These are phyloP conservation scores for Beauveria australis DNA, from an alignment of 2,329 filamentous ascomycete genomes.

Conservation along the genomic window DNA sequence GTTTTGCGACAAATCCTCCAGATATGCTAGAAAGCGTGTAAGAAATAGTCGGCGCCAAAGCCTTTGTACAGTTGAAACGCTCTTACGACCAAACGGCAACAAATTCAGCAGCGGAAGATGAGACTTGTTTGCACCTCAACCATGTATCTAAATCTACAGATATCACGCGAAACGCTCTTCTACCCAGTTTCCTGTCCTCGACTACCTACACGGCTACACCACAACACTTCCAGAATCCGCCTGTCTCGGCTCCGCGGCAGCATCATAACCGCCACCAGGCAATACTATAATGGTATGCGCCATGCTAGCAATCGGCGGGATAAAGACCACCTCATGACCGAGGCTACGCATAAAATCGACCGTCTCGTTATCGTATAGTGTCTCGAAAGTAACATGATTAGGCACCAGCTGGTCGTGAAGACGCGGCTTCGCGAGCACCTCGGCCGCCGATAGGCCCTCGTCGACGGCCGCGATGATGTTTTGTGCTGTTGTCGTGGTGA, in stretches of 20 bases:
- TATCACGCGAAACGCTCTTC: neutral
- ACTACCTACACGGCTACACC: constrained; percentile 24
- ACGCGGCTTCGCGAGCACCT: constrained; percentile 60
- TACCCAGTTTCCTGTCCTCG: neutral
- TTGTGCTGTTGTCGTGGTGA: constrained; percentile 75
- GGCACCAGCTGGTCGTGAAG: constrained; percentile 79
- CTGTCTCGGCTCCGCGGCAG: constrained; percentile 76
- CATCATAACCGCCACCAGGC: constrained; percentile 62
- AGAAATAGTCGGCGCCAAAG: too few species aligned
- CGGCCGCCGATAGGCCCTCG: constrained; percentile 46
- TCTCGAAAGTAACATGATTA: constrained; percentile 61
- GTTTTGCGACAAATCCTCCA: too few species aligned
- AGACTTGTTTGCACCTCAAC: too few species aligned
- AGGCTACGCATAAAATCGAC: constrained; percentile 56
- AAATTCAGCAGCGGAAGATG: too few species aligned
- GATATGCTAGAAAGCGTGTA: too few species aligned
- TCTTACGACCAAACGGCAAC: too few species aligned
- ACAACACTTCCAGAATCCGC: constrained; percentile 59
- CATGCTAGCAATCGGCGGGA: constrained; percentile 55
- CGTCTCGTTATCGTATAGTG: constrained; percentile 59
- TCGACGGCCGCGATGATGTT: constrained; percentile 69
- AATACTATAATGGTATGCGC: constrained; percentile 64
- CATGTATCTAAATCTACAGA: too few species aligned
- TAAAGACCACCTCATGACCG: constrained; percentile 69
- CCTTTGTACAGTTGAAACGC: too few species aligned